phyloP scores from a whole-genome alignment of 208 protist genomes.

The Leishmania tarentolae region DNA sequence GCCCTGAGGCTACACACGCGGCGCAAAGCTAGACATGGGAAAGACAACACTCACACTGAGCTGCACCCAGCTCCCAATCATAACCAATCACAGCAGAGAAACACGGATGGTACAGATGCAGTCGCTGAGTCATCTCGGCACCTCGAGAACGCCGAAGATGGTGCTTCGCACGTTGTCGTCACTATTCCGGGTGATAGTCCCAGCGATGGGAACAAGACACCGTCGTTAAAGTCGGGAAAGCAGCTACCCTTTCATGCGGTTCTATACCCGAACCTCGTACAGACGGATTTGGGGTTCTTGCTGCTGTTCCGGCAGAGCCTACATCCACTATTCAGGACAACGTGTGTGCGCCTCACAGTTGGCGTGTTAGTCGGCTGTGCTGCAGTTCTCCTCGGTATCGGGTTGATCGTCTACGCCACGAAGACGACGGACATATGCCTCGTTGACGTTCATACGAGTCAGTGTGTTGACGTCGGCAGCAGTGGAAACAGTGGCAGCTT shows the following conservation, averaged over 20 bases:
- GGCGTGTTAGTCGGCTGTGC: slow-evolving; percentile 44
- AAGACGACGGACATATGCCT: slow-evolving; percentile 33
- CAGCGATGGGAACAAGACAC: neutral
- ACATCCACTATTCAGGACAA: slow-evolving; percentile 34
- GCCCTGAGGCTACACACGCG: neutral
- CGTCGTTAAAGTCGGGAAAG: slow-evolving; percentile 8
- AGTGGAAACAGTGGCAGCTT: neutral
- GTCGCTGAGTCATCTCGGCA: neutral
- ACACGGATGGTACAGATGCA: neutral
- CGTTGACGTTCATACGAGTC: slow-evolving; percentile 3
- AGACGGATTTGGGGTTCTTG: slow-evolving; percentile 48
- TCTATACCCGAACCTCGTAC: slow-evolving; percentile 69
- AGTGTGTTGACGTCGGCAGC: slow-evolving; percentile 19
- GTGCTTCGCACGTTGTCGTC: slow-evolving; percentile 3
- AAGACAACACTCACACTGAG: slow-evolving; percentile 12
- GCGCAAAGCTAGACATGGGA: slow-evolving; percentile 6
- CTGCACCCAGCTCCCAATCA: slow-evolving; percentile 6
- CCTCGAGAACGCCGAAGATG: neutral
- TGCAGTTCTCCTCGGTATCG: slow-evolving; percentile 41
- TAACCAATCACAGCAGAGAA: neutral
- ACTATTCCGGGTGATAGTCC: slow-evolving; percentile 3
- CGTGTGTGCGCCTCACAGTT: slow-evolving; percentile 40
- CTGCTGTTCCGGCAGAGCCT: slow-evolving; percentile 46
- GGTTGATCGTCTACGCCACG: slow-evolving; percentile 44
- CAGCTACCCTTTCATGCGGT: slow-evolving; percentile 50